Percentiles rank a stretch among this genome's conserved stretches.
Evolutionary conservation across 208 protist genomes (phyloP).

Genomic region (Tritrichomonas musculus): DNA sequence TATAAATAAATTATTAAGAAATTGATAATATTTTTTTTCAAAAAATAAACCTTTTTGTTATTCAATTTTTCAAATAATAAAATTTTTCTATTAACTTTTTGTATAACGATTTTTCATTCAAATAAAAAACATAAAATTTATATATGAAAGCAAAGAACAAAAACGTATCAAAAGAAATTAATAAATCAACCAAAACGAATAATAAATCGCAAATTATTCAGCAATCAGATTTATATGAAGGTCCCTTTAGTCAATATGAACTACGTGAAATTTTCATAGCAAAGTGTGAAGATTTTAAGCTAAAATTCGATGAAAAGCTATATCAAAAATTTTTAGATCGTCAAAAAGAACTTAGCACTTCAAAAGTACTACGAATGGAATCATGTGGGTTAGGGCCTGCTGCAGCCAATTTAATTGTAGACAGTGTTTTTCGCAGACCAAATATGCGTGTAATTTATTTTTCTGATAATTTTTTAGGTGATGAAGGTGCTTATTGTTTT

Average conservation of each 20-base stretch:
- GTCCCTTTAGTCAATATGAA: background rate
- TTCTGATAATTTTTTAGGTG: background rate
- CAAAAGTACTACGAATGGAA: background rate
- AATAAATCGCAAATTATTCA: no score
- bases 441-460: background rate
- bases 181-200: no score
- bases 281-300: background rate
- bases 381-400: background rate
- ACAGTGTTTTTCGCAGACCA: background rate
- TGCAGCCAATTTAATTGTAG: background rate
- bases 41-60: no score
- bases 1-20: no score
- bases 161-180: no score
- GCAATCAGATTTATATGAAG: background rate
- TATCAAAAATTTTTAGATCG: background rate
- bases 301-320: background rate
- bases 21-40: no score
- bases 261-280: background rate
- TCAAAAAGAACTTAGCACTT: background rate
- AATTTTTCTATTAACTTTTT: no score
- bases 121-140: no score
- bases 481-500: background rate
- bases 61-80: no score
- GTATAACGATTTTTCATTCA: no score
- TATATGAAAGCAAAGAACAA: no score